Conservation (phyloP, 139 green algal species). For the Chlamydomonas eustigma region DNA sequence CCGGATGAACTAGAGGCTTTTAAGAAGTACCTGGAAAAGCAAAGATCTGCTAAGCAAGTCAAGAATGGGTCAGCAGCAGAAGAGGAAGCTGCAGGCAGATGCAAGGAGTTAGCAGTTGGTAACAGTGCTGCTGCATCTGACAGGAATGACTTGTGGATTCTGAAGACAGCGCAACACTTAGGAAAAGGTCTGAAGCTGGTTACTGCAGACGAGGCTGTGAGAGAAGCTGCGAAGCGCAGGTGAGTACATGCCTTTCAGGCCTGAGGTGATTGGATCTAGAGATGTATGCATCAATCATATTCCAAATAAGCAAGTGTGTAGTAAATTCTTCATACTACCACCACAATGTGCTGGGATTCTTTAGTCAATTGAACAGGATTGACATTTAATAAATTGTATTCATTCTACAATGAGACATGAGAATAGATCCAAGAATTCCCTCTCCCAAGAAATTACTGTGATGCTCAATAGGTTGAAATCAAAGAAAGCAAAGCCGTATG, state of each 20-base stretch:
- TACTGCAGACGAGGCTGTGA: conserved; percentile 22
- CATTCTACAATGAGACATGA: too few relatives aligned
- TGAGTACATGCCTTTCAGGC: too few relatives aligned
- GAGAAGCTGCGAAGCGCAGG: conserved; percentile 19
- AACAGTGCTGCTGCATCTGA: background rate
- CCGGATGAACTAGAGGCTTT: conserved; percentile 36
- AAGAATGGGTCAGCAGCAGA: background rate
- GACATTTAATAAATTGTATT: too few relatives aligned
- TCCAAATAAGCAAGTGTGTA: too few relatives aligned
- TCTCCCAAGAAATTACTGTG: background rate
- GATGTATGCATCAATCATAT: too few relatives aligned
- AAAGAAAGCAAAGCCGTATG: conserved; percentile 1
- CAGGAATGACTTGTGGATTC: conserved; percentile 44
- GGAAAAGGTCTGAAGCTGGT: conserved; percentile 52
- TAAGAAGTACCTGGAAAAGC: conserved; percentile 12
- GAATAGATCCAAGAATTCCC: too few relatives aligned
- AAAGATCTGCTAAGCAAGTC: background rate
- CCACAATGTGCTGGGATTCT: too few relatives aligned
- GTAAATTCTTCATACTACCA: too few relatives aligned
- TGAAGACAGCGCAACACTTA: conserved; percentile 47
- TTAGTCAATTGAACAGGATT: too few relatives aligned
- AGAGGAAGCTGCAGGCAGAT: background rate
- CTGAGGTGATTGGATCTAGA: too few relatives aligned
- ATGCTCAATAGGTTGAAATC: background rate
- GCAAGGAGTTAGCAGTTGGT: background rate